Evolutionary conservation across 495 filamentous ascomycete species (phyloP).

Genomic region (Cudoniella acicularis): DNA sequence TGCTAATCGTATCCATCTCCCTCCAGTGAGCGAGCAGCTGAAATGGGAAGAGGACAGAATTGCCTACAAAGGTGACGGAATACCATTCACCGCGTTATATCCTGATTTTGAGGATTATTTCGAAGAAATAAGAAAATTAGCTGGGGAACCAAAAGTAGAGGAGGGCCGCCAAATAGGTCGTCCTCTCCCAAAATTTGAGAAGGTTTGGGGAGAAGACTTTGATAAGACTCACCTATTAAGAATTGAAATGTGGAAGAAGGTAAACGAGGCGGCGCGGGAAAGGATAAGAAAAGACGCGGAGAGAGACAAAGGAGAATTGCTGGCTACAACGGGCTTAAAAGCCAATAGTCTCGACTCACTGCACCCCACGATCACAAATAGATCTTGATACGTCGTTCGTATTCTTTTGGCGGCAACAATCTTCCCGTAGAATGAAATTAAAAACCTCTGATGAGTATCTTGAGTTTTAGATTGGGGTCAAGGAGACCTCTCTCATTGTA

Average conservation of each 20-base stretch:
- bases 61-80: constrained; percentile 42
- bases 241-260: constrained; percentile 1
- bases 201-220: neutral
- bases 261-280: constrained; percentile 1
- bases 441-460: too few relatives aligned
- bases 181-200: neutral
- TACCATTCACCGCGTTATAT: constrained; percentile 44
- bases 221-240: neutral
- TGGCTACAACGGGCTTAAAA: neutral
- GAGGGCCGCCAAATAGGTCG: neutral
- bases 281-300: neutral
- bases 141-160: constrained; percentile 26
- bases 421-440: too few relatives aligned
- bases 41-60: constrained; percentile 52
- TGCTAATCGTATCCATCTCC: constrained; percentile 38
- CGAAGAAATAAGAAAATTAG: constrained; percentile 41
- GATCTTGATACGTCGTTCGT: neutral
- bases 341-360: neutral
- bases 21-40: constrained; percentile 36
- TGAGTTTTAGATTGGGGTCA: too few relatives aligned
- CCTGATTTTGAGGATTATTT: constrained; percentile 56
- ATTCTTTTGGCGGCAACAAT: too few relatives aligned
- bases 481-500: too few relatives aligned
- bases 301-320: neutral
- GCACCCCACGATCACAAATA: neutral